phyloP scores from a whole-genome alignment of 176 grass and related monocot species.

The Saccharum officinarum region DNA sequence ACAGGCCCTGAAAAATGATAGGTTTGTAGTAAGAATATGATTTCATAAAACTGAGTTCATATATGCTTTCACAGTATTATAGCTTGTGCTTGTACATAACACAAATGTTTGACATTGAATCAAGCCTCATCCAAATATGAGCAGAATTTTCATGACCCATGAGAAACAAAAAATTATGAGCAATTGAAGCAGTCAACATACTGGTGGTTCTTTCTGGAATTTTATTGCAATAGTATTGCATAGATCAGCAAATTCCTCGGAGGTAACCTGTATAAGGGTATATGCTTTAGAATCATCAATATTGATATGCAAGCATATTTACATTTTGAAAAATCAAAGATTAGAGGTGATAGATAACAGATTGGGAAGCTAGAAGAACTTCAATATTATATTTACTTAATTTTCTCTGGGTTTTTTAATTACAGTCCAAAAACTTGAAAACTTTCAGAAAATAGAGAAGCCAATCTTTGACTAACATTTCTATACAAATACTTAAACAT shows the following conservation, averaged over 20 bases:
- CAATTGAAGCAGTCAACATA: slow-evolving; percentile 52
- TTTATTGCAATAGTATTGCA: slow-evolving; percentile 95
- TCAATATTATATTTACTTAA: background rate
- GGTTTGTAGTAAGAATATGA: background rate
- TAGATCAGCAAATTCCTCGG: slow-evolving; percentile 88
- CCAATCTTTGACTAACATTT: background rate
- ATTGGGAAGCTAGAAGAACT: background rate
- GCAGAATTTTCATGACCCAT: background rate
- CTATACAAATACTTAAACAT: background rate
- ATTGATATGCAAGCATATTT: background rate
- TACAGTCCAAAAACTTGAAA: background rate
- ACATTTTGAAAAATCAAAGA: background rate
- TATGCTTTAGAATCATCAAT: slow-evolving; percentile 27
- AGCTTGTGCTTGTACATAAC: background rate
- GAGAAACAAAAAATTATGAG: slow-evolving; percentile 24
- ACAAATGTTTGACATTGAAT: background rate
- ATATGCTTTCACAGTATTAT: background rate
- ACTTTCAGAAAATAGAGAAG: background rate
- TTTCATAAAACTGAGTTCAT: background rate
- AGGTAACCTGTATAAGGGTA: slow-evolving; percentile 67
- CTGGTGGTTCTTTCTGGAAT: slow-evolving; percentile 92
- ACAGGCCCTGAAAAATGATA: background rate
- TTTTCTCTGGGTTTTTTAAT: background rate
- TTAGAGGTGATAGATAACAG: background rate
- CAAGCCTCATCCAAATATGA: background rate